Percentiles rank a stretch among this genome's conserved stretches.
Evolutionary conservation across 768 basidiomycete species (phyloP).

Genomic region (Rhodosporidiobolus sp.): DNA sequence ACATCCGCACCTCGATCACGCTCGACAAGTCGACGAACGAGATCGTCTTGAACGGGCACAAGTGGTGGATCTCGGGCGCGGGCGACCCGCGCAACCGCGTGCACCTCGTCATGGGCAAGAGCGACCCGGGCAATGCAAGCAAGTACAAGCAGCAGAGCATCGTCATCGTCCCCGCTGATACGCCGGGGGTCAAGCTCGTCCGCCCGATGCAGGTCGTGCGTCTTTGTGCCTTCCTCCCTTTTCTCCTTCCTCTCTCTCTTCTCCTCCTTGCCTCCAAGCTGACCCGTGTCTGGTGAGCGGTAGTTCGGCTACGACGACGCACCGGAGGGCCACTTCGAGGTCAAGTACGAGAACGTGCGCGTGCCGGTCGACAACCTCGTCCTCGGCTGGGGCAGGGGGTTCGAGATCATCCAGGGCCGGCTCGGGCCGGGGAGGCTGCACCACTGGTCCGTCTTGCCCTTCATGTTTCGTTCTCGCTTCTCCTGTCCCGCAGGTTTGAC

Average conservation of each 20-base stretch:
- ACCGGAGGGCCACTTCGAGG: constrained; percentile 90
- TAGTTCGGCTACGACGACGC: constrained; percentile 42
- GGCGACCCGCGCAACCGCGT: constrained; percentile 84
- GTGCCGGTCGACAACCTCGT: constrained; percentile 79
- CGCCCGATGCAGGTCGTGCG: constrained; percentile 93
- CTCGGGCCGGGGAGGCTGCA: constrained; percentile 58
- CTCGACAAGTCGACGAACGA: constrained; percentile 67
- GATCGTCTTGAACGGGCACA: constrained; percentile 91
- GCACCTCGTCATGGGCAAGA: constrained; percentile 88
- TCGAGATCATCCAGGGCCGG: constrained; percentile 95
- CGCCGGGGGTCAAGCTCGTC: constrained; percentile 80
- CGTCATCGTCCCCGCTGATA: constrained; percentile 84
- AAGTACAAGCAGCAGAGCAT: constrained; percentile 84
- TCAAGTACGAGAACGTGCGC: constrained; percentile 89
- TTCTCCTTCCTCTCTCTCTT: constrained; percentile 57
- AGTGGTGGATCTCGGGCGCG: constrained; percentile 99
- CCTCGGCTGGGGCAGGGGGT: constrained; percentile 89
- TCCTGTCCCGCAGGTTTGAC: neutral
- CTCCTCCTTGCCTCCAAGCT: neutral
- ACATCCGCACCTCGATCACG: constrained; percentile 81
- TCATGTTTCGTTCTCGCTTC: neutral
- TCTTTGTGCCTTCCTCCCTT: constrained; percentile 49
- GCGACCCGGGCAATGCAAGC: constrained; percentile 60
- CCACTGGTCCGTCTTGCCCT: constrained; percentile 38
- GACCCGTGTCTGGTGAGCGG: neutral